Percentiles rank a stretch among this genome's conserved stretches.
Conservation (phyloP, 495 filamentous ascomycete genomes). For the Hyaloscypha finlandica region DNA sequence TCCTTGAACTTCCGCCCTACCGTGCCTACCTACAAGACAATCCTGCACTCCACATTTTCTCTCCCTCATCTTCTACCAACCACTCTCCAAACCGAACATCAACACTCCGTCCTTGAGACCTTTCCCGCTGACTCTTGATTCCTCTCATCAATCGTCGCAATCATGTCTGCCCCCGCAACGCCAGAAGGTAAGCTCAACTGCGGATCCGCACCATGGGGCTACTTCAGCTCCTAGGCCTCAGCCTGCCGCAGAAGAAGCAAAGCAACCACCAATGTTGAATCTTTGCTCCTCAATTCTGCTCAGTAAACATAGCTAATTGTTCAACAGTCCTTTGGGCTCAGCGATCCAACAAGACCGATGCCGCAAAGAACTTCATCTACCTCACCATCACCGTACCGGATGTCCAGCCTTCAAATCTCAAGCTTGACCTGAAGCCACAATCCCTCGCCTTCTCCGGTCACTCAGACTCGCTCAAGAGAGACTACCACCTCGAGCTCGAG, state of each 20-base stretch:
- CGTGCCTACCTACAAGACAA: background rate
- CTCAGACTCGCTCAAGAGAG: constrained; percentile 76
- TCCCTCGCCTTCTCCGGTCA: constrained; percentile 79
- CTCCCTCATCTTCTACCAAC: background rate
- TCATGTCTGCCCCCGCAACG: constrained; percentile 36
- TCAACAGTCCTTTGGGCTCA: constrained; percentile 91
- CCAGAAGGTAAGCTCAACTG: constrained; percentile 38
- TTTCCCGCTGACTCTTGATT: constrained; percentile 16
- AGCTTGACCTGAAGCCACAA: constrained; percentile 77
- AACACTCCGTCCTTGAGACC: background rate
- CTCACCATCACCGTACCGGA: constrained; percentile 87
- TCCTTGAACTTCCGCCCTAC: background rate
- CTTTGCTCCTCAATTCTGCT: background rate
- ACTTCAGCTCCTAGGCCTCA: constrained; percentile 10
- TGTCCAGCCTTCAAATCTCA: constrained; percentile 65
- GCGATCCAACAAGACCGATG: constrained; percentile 79
- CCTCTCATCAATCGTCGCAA: constrained; percentile 14
- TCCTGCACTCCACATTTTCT: constrained; percentile 2
- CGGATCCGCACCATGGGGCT: constrained; percentile 6
- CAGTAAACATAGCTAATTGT: constrained; percentile 18
- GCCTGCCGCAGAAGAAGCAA: constrained; percentile 14
- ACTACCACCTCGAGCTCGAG: constrained; percentile 83
- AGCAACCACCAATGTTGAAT: background rate
- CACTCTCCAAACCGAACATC: background rate
- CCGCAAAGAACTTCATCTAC: constrained; percentile 88